These are phyloP conservation scores for Solanum chacoense DNA, from an alignment of 305 asterid species.

Conservation along the genomic window DNA sequence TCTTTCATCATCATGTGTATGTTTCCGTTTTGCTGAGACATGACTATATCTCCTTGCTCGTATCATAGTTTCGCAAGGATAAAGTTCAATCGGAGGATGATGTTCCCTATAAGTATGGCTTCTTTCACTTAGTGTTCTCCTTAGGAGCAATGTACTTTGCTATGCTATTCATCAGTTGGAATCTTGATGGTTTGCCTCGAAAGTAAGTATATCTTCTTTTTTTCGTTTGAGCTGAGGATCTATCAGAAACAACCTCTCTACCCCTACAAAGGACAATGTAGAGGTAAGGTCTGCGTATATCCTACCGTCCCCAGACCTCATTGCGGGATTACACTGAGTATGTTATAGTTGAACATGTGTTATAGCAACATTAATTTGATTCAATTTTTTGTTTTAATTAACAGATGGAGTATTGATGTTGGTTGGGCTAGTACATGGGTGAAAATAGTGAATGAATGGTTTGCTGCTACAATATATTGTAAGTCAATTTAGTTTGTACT, in stretches of 20 bases:
- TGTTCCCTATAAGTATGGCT: constrained; percentile 70
- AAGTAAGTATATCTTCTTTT: constrained; percentile 35
- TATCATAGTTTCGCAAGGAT: constrained; percentile 46
- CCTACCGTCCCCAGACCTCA: not conserved
- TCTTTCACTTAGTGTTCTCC: constrained; percentile 79
- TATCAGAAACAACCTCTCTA: not conserved
- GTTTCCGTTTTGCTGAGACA: not conserved
- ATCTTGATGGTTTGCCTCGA: constrained; percentile 53
- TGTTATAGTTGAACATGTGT: not conserved
- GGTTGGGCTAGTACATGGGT: constrained; percentile 98
- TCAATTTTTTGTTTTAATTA: not conserved
- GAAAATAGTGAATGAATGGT: constrained; percentile 82
- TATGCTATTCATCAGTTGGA: constrained; percentile 91
- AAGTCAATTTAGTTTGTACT: constrained; percentile 12
- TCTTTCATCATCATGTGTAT: not conserved
- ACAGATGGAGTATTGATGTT: constrained; percentile 88
- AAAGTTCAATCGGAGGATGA: constrained; percentile 48
- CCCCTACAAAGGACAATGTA: not conserved
- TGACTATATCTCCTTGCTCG: not conserved
- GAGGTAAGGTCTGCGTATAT: not conserved
- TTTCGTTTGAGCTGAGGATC: not conserved
- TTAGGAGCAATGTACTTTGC: constrained; percentile 94
- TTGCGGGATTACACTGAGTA: not conserved
- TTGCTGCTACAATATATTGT: constrained; percentile 84
- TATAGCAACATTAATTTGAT: not conserved